Evolutionary conservation across 257 asterid species (phyloP).

Genomic region (Scutellaria barbata): DNA sequence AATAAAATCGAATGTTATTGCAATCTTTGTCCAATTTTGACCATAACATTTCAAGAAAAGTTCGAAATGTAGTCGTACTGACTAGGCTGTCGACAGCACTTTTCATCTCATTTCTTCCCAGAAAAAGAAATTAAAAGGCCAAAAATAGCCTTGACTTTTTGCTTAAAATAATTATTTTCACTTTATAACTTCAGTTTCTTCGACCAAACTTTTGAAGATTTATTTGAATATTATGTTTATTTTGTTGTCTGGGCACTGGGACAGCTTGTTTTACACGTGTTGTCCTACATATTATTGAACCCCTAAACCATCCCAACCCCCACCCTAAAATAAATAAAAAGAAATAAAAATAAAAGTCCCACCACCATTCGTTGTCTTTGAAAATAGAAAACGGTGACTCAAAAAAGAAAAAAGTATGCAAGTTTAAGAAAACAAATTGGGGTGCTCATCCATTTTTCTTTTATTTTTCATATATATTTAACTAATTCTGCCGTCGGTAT

Average conservation of each 20-base stretch:
- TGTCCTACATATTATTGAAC: neutral
- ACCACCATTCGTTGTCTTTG: too few relatives aligned
- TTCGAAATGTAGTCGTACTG: neutral
- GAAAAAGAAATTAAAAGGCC: neutral
- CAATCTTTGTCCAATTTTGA: too few relatives aligned
- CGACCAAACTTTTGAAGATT: neutral
- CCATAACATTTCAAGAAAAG: too few relatives aligned
- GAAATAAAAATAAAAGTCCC: neutral
- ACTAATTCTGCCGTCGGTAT: too few relatives aligned
- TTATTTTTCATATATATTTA: too few relatives aligned
- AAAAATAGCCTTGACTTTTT: neutral
- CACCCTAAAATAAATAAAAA: neutral
- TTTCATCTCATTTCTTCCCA: neutral
- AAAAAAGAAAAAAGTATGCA: too few relatives aligned
- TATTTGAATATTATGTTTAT: conserved; percentile 8
- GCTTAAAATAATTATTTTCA: neutral
- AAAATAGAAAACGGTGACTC: too few relatives aligned
- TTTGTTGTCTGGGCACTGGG: neutral
- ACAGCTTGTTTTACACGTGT: conserved; percentile 11
- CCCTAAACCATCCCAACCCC: neutral
- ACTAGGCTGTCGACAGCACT: neutral
- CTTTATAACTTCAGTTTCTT: neutral
- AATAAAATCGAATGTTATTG: too few relatives aligned
- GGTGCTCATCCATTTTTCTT: too few relatives aligned
- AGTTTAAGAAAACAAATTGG: too few relatives aligned